Percentiles rank a stretch among this genome's conserved stretches.
These are phyloP conservation scores for Triangularia verruculosa DNA, from an alignment of 2,329 filamentous ascomycete genomes.

Conservation along the genomic window DNA sequence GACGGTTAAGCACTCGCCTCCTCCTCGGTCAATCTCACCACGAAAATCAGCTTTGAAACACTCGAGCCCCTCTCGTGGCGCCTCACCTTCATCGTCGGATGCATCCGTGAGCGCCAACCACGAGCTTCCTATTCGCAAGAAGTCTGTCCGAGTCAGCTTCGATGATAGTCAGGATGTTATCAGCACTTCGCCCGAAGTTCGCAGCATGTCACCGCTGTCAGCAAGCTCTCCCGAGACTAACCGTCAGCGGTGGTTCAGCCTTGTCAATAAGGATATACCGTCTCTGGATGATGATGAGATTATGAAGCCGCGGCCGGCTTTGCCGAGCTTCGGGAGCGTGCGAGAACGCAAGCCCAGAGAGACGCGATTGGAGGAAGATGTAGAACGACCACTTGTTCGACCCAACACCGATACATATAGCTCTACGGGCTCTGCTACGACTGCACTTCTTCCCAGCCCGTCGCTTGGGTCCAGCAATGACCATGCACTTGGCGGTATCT, in stretches of 20 bases:
- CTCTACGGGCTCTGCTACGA: slow-evolving; percentile 29
- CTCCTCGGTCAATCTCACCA: slow-evolving; percentile 68
- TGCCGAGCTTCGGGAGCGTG: slow-evolving; percentile 74
- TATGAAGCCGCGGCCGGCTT: slow-evolving; percentile 70
- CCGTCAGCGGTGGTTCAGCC: slow-evolving; percentile 52
- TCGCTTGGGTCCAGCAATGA: slow-evolving; percentile 56
- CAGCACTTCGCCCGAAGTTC: slow-evolving; percentile 30
- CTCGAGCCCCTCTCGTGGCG: slow-evolving; percentile 51
- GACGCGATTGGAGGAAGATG: slow-evolving; percentile 45
- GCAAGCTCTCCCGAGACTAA: slow-evolving; percentile 36
- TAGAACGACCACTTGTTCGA: slow-evolving; percentile 58
- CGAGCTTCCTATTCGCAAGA: slow-evolving; percentile 52
- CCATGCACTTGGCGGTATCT: slow-evolving; percentile 53
- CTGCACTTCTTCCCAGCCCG: slow-evolving; percentile 24
- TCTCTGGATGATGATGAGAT: slow-evolving; percentile 59
- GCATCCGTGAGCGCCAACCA: slow-evolving; percentile 36
- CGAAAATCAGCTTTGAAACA: slow-evolving; percentile 75
- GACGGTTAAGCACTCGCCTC: slow-evolving; percentile 63
- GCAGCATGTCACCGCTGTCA: slow-evolving; percentile 40
- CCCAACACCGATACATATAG: slow-evolving; percentile 40
- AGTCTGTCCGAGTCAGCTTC: slow-evolving; percentile 73
- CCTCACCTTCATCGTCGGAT: slow-evolving; percentile 51
- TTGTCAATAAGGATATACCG: slow-evolving; percentile 49
- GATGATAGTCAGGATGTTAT: slow-evolving; percentile 61
- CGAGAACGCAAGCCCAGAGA: slow-evolving; percentile 58